Base-by-base conservation (phyloP, 23 red algal genomes). In the Cyanidiococcus yangmingshanensis region DNA sequence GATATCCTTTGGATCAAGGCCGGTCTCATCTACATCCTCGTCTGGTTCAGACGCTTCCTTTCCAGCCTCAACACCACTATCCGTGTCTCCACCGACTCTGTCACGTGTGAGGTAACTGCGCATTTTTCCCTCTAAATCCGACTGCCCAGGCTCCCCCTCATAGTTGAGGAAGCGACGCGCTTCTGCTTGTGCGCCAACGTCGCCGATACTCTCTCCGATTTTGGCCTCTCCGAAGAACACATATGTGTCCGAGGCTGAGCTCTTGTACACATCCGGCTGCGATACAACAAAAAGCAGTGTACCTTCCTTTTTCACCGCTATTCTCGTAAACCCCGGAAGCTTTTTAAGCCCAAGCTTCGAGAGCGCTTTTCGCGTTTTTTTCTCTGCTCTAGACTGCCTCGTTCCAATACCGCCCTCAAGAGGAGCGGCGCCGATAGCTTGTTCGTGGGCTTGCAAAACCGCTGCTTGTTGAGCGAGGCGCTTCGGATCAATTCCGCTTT, bases 201-300 rank as follows among this genome's bases (percentile, higher is more conserved):
- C 87, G 1, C 87, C 84, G 2, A 98, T 32, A 59, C 89, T 88
- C 58, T 98, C 94, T 7, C 63, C 63, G 76, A 91, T 87, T 83
- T 98, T 98, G 68, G 94, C 88, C 74, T 98, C 94, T 16, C 94
- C 94, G 68, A 98, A 98, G 37, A 98, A 84, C 36, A 98, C 89
- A 79, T 98, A 98, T 35, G 87, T 91, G 80, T 98, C 94, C 12
- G 88, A 91, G 40, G 84, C 80, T n/a, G 94, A 86, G 26, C 83
- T 88, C 41, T 91, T 91, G 86, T 88, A 98, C 38, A 98, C 94
- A 58, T 98, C 94, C 37, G 94, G 88, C 67, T 89, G 85, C 1
- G 89, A 88, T 27, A 98, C 87, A 76, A 91, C 88, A 74, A 98
- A 98, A 2, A 98, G 74, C 38, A 87, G 79, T 27, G 90, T 91